phyloP scores from a whole-genome alignment of 1,284 basidiomycete genomes.

The Bjerkandera adusta region DNA sequence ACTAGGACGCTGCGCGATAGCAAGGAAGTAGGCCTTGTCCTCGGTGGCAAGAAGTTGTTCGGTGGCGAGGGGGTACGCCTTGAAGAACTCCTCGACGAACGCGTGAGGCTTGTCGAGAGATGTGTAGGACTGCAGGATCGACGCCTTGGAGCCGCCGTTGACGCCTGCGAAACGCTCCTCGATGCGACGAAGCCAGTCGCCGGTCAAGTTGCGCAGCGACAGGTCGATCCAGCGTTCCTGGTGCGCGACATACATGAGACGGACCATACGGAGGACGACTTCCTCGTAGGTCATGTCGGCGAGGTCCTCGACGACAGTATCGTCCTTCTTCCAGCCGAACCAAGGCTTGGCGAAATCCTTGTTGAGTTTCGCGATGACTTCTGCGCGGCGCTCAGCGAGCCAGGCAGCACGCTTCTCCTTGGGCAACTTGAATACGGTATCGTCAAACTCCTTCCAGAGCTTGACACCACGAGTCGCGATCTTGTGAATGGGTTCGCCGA shows the following conservation, averaged over 20 bases:
- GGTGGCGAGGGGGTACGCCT: conserved; percentile 78
- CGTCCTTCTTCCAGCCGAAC: conserved; percentile 96
- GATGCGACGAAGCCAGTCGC: conserved; percentile 95
- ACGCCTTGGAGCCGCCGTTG: conserved; percentile 78
- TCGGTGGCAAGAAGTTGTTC: conserved; percentile 92
- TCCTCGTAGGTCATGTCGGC: conserved; percentile 99
- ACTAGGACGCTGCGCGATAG: conserved; percentile 90
- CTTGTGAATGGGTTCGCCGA: conserved; percentile 99
- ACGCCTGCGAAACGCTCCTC: conserved; percentile 98
- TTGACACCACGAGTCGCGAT: conserved; percentile 95
- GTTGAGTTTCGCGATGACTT: conserved; percentile 92
- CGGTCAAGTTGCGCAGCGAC: conserved; percentile 92
- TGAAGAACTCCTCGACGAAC: conserved; percentile 85
- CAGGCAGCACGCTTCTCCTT: conserved; percentile 93
- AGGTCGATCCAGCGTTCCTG: conserved; percentile 93
- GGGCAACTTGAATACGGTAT: conserved; percentile 91
- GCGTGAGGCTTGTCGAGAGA: conserved; percentile 80
- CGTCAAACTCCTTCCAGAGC: conserved; percentile 98
- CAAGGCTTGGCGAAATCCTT: conserved; percentile 95
- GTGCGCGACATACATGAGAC: conserved; percentile 91
- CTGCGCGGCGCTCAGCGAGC: conserved; percentile 85
- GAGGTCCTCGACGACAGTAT: conserved; percentile 79
- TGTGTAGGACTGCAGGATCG: conserved; percentile 87
- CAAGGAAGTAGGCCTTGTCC: conserved; percentile 94
- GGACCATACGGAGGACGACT: conserved; percentile 86